Conservation (phyloP, 345 rosid genomes). For the Ailanthus altissimus region DNA sequence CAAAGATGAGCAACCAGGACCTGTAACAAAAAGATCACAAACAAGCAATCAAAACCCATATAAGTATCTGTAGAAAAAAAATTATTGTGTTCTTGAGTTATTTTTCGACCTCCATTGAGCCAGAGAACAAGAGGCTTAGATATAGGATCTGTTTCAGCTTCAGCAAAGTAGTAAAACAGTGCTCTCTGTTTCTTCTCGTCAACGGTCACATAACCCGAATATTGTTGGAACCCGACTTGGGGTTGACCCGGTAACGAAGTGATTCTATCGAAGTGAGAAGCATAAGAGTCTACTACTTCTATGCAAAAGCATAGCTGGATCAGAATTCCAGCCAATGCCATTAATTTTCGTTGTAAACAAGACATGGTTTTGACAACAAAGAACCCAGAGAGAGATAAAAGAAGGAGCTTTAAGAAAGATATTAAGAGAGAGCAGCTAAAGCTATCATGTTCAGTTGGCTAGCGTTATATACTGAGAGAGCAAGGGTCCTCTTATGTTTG, state of each 20-base stretch:
- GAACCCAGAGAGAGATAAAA: constrained; percentile 26
- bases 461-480: constrained; percentile 33
- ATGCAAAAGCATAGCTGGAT: constrained; percentile 29
- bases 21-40: constrained; percentile 31
- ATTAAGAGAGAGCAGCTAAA: not conserved
- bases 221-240: constrained; percentile 66
- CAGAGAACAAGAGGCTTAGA: constrained; percentile 94
- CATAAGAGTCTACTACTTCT: constrained; percentile 36
- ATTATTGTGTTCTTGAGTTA: not conserved
- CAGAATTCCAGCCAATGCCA: constrained; percentile 50
- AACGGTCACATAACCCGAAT: constrained; percentile 84
- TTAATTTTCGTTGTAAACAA: constrained; percentile 29
- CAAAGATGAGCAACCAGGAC: constrained; percentile 97
- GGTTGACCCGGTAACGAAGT: constrained; percentile 85
- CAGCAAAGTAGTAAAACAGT: constrained; percentile 93
- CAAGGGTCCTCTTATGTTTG: not conserved
- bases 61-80: not conserved
- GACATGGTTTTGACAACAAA: constrained; percentile 26
- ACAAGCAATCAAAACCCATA: constrained; percentile 3
- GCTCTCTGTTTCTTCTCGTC: constrained; percentile 70
- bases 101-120: constrained; percentile 85
- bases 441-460: constrained; percentile 18
- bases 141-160: constrained; percentile 73
- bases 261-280: constrained; percentile 49
- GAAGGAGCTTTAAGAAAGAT: constrained; percentile 2